These are phyloP conservation scores for Clarireedia paspali DNA, from an alignment of 2,329 filamentous ascomycete species.

Conservation along the genomic window DNA sequence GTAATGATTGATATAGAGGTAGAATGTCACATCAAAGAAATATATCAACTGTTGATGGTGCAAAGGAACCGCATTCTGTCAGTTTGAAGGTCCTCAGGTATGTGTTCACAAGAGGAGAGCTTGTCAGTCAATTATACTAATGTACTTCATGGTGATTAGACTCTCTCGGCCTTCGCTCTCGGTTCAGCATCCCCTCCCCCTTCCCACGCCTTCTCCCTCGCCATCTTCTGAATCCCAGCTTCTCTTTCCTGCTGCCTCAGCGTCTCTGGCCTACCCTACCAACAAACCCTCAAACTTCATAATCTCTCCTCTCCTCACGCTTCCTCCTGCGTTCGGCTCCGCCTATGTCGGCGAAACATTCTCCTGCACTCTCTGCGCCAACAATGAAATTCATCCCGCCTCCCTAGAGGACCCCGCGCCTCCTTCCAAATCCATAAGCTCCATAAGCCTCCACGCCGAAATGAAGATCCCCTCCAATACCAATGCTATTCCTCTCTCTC, in stretches of 20 bases:
- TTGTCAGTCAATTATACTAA: neutral
- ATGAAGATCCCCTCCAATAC: constrained; percentile 78
- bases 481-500: constrained; percentile 54
- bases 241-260: constrained; percentile 33
- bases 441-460: constrained; percentile 78
- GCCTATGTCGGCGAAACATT: constrained; percentile 96
- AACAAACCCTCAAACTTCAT: constrained; percentile 35
- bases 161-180: constrained; percentile 76
- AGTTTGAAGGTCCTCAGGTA: constrained; percentile 71
- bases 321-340: constrained; percentile 85
- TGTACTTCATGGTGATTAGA: constrained; percentile 35
- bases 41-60: constrained; percentile 24
- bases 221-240: constrained; percentile 24
- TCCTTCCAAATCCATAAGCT: constrained; percentile 48
- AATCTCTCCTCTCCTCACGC: constrained; percentile 62
- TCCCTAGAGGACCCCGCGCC: constrained; percentile 22
- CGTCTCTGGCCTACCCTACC: constrained; percentile 67
- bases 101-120: constrained; percentile 9
- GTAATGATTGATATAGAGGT: neutral
- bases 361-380: constrained; percentile 90
- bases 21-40: constrained; percentile 29
- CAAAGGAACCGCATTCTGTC: constrained; percentile 71
- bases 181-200: constrained; percentile 54
- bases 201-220: constrained; percentile 33
- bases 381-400: constrained; percentile 61